Conservation (phyloP, 2,329 filamentous ascomycete species). For the Tolypocladium guangdongense region DNA sequence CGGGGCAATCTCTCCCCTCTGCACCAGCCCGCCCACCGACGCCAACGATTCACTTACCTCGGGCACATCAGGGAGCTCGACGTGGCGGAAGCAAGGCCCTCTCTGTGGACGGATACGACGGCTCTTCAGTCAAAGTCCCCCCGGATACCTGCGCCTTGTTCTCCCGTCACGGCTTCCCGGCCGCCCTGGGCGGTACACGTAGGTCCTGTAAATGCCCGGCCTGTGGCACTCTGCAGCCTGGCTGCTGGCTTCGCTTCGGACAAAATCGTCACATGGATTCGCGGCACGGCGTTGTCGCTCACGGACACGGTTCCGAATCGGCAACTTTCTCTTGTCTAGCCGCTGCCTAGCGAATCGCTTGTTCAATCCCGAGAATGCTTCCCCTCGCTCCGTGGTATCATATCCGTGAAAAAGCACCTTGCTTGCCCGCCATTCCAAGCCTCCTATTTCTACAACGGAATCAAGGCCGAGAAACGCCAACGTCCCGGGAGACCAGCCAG, state of each 20-base stretch:
- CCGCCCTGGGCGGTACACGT: too few species aligned
- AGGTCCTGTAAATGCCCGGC: neutral
- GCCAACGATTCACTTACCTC: neutral
- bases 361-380: neutral
- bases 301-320: neutral
- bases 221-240: neutral
- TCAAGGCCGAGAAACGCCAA: neutral
- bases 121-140: neutral
- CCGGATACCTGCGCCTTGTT: neutral
- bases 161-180: neutral
- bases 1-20: neutral
- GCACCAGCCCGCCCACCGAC: neutral
- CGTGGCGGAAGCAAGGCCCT: neutral
- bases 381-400: slow-evolving; percentile 1
- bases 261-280: neutral
- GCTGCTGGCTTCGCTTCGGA: neutral
- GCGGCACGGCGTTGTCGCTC: neutral
- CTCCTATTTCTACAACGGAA: neutral
- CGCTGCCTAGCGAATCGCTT: neutral
- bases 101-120: neutral
- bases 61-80: neutral
- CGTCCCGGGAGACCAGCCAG: neutral
- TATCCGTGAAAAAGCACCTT: neutral
- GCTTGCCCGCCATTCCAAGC: neutral
- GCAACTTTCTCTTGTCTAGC: neutral